These are phyloP conservation scores for Lichina pygmaea DNA, from an alignment of 495 filamentous ascomycete species.

Conservation along the genomic window DNA sequence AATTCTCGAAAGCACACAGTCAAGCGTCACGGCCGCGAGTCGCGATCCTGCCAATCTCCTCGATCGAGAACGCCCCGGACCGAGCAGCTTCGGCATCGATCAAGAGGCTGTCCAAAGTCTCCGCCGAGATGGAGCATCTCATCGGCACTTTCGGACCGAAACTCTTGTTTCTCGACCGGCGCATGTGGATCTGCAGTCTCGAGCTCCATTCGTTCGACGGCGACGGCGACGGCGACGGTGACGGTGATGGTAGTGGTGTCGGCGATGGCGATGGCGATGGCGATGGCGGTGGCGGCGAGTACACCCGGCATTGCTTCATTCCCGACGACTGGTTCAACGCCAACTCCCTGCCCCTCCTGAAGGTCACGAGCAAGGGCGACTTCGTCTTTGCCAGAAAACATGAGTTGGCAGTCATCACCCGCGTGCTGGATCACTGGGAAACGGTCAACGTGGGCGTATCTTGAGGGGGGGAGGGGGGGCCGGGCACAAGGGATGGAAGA, in stretches of 20 bases:
- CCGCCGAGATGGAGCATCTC: too few species aligned
- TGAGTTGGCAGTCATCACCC: constrained; percentile 1
- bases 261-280: too few species aligned
- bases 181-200: too few species aligned
- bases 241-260: too few species aligned
- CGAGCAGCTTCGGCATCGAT: too few species aligned
- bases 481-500: background rate
- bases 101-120: too few species aligned
- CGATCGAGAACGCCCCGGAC: background rate
- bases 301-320: constrained; percentile 5
- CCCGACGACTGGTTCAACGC: constrained; percentile 3
- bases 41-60: constrained; percentile 3
- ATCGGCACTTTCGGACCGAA: too few species aligned
- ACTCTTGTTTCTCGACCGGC: too few species aligned
- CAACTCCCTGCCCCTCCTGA: background rate
- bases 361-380: background rate
- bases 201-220: too few species aligned
- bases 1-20: constrained; percentile 8
- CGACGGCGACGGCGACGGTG: too few species aligned
- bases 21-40: constrained; percentile 5
- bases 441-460: background rate
- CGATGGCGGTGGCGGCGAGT: background rate
- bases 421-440: constrained; percentile 3
- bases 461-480: background rate
- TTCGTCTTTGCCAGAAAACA: constrained; percentile 3